These are phyloP conservation scores for Neonectria sp. DNA, from an alignment of 2,329 filamentous ascomycete genomes.

Conservation along the genomic window DNA sequence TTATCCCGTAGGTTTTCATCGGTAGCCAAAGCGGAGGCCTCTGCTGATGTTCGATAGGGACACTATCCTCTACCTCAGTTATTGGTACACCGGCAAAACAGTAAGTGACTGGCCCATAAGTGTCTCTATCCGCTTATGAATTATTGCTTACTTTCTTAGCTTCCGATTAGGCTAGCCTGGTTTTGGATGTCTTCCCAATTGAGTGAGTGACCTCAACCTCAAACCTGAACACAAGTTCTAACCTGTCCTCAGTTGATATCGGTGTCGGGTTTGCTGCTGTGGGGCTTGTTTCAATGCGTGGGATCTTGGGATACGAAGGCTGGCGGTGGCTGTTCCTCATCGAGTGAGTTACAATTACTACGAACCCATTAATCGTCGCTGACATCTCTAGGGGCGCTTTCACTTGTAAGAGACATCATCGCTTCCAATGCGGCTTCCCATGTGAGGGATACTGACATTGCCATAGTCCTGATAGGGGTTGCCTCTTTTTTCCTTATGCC, in stretches of 20 bases:
- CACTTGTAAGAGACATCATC: not conserved
- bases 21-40: not conserved
- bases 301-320: slow-evolving; percentile 52
- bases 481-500: slow-evolving; percentile 71
- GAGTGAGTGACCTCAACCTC: slow-evolving; percentile 39
- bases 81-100: slow-evolving; percentile 76
- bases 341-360: slow-evolving; percentile 56
- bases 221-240: not conserved
- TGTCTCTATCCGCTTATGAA: not conserved
- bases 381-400: not conserved
- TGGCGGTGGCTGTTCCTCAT: slow-evolving; percentile 69
- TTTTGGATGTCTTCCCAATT: slow-evolving; percentile 68
- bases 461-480: slow-evolving; percentile 64
- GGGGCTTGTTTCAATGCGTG: slow-evolving; percentile 59
- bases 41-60: slow-evolving; percentile 8
- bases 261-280: slow-evolving; percentile 56
- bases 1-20: not conserved
- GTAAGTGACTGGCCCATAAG: slow-evolving; percentile 34
- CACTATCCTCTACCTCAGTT: slow-evolving; percentile 61
- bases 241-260: slow-evolving; percentile 57
- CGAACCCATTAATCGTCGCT: not conserved
- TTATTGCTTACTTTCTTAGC: slow-evolving; percentile 53
- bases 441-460: slow-evolving; percentile 47
- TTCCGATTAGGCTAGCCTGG: slow-evolving; percentile 75
- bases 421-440: not conserved